Evolutionary conservation across 2,329 filamentous ascomycete species (phyloP), one percentile per base, ranked within the genome.

Genomic region (Dactylellina drechsleri): DNA sequence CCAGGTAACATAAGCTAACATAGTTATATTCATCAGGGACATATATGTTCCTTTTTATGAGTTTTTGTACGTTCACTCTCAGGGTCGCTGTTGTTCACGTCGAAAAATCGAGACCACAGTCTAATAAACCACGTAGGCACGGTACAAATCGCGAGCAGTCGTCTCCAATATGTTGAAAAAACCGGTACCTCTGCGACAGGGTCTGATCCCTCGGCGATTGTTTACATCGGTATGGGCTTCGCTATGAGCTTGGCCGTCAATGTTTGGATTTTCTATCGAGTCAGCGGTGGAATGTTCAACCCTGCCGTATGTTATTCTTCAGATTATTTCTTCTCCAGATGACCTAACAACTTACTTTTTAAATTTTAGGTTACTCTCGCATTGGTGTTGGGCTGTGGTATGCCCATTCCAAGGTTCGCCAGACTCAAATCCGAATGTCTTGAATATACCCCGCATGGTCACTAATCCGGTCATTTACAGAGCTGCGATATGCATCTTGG

Each of bases 201-300:
- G 8, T 53, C 64, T 8, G 64, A 74, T 36, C 58, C 70, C 4
- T 13, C 70, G 7, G 3, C 26, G n/a, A 64, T 87, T 43, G 78
- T 87, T 20, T 87, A 85, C 78, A 84, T 87, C 73, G 83, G 85
- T 36, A 77, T 84, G 0, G 81, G 83, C 40, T 87, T 87, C 62
- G 85, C 85, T 12, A 80, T 85, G 7, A 83, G 85, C 1, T 79
- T 88, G 20, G 82, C 84, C 1, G 83, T 86, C 66, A 87, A 85
- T 65, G 86, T 86, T 7, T 88, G 85, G 85, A 83, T 86, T 23
- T 88, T 87, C 78, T 88, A 84, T 78, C 83, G 86, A 50, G 82
- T 88, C 20, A 85, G 83, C 1, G 82, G 82, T 13, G 81, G 81
- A 28, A 77, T 82, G 13, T 82, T 83, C 77, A 83, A 82, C 71